Evolutionary conservation across 2,329 filamentous ascomycete species (phyloP).

Genomic region (Trichophyton rubrum): DNA sequence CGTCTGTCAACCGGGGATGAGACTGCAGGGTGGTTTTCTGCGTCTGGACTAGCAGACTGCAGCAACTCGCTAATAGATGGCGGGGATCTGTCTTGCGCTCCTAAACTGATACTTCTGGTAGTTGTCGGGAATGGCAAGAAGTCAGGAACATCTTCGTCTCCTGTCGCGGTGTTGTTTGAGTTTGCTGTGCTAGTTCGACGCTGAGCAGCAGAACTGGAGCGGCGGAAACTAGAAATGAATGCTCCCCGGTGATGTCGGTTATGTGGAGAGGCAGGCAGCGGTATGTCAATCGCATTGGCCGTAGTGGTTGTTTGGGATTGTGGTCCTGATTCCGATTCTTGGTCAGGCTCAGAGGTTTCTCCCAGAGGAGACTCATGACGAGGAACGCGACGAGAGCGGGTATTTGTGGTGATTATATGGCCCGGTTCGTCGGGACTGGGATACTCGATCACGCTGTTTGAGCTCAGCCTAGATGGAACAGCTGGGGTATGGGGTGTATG

Average conservation of each 20-base stretch:
- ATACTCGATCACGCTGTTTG: constrained; percentile 73
- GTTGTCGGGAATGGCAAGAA: constrained; percentile 29
- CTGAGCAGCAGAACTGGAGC: constrained; percentile 35
- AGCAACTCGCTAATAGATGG: constrained; percentile 23
- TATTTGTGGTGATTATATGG: constrained; percentile 11
- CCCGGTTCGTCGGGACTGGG: constrained; percentile 27
- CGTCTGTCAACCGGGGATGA: not conserved
- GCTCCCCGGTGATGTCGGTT: constrained; percentile 9
- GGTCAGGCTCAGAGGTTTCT: constrained; percentile 22
- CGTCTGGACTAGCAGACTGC: constrained; percentile 16
- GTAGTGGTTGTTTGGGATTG: constrained; percentile 22
- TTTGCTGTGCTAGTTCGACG: constrained; percentile 19
- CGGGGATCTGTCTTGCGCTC: constrained; percentile 28
- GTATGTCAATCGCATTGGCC: constrained; percentile 36
- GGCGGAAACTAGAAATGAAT: constrained; percentile 30
- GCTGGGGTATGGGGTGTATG: constrained; percentile 88
- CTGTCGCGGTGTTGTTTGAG: not conserved
- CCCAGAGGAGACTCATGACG: constrained; percentile 23
- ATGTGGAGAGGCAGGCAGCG: constrained; percentile 32
- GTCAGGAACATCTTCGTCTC: constrained; percentile 32
- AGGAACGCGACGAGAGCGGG: constrained; percentile 15
- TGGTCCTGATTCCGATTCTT: constrained; percentile 16
- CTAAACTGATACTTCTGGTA: constrained; percentile 36
- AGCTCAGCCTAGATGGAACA: constrained; percentile 83
- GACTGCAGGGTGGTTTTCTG: not conserved